These are phyloP conservation scores for Trichophyton simii DNA, from an alignment of 2,329 filamentous ascomycete genomes.

Conservation along the genomic window DNA sequence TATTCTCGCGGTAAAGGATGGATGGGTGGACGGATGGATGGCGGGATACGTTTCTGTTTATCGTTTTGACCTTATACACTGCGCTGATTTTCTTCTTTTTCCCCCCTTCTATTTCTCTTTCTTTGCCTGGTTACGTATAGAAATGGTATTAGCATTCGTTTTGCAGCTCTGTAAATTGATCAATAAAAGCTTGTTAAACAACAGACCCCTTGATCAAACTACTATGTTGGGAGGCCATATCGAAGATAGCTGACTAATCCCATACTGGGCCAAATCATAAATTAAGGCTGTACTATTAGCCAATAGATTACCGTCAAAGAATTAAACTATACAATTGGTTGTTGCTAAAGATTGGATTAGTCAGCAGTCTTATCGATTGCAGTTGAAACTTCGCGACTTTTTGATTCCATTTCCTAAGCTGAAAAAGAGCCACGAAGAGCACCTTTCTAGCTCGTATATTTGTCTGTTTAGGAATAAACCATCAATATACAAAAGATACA, in stretches of 20 bases:
- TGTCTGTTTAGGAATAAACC: background rate
- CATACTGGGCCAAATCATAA: too few species aligned
- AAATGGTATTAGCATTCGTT: conserved; percentile 1
- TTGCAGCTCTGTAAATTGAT: background rate
- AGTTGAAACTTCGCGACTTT: background rate
- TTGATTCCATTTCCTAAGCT: background rate
- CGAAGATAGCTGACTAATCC: too few species aligned
- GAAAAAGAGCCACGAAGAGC: background rate
- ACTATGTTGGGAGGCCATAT: background rate
- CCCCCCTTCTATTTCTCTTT: background rate
- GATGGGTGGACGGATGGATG: background rate
- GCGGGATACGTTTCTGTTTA: background rate
- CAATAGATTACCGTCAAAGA: too few species aligned
- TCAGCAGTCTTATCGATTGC: background rate
- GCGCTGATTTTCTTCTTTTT: background rate
- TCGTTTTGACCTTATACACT: background rate
- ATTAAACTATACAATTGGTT: background rate
- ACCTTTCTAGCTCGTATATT: background rate
- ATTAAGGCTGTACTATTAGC: too few species aligned
- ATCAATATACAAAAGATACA: background rate
- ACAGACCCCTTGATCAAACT: background rate
- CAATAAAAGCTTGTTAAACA: background rate
- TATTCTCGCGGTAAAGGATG: background rate
- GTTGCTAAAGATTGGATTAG: background rate
- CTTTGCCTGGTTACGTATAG: background rate